Evolutionary conservation across 805 yeast species (phyloP), one percentile per base, ranked within the genome.

Genomic region (Candida verbasci): DNA sequence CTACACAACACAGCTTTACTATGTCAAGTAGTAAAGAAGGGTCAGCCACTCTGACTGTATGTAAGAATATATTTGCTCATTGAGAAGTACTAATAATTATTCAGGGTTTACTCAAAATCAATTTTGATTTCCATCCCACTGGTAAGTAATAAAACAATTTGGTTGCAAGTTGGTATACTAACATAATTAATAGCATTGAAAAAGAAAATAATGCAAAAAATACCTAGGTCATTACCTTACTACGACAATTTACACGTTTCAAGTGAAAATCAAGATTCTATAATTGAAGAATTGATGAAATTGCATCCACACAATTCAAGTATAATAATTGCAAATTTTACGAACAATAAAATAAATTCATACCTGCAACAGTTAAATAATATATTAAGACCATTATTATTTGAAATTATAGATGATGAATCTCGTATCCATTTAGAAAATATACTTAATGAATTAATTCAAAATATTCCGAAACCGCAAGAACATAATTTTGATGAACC

Each of bases 291-390:
- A 33, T 48, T 65, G 30, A 45, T 53, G 50, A 64, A 60, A 34
- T 43, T 64, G 18, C 48, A 46, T 23, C 58, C 62, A 9, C 65
- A 54, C 31, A 43, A 43, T 15, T 39, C 45, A 11, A 38, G 38
- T 1, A 23, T 42, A 3, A 40, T 44, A 5, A 31, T 35, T 9
- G 22, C 25, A 11, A 31, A 31, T 9, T 11, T 20, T 14, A 27
- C 37, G 10, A 34, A 16, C 9, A 17, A 28, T 31, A 30, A 25
- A 14, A 26, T 37, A 12, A 14, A 52, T 18, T 34, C 46, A 9
- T 63, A 63, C 40, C 62, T 70, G n/a, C 45, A 45, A 3, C 55
- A 53, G 24, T 50, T 67, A 28, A 46, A 35, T 31, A 62, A 60
- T 27, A 40, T 64, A 5, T 44, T 66, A 22, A 48, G 50, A 15